Percentiles rank a stretch among this genome's conserved stretches.
phyloP scores from a whole-genome alignment of 1,139 yeast genomes.

The Pichia sp. region DNA sequence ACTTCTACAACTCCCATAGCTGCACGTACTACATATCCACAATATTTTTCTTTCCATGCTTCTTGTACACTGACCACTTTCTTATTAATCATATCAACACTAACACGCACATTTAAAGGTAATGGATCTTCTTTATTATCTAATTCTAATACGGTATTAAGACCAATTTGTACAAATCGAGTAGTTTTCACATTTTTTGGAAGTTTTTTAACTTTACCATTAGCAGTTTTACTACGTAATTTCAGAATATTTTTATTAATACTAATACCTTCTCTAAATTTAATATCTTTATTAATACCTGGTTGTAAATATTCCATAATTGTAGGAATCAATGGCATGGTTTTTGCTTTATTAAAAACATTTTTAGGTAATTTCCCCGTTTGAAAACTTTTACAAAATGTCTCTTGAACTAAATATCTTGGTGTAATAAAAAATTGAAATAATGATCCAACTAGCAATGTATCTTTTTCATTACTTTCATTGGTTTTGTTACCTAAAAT shows the following conservation, averaged over 20 bases:
- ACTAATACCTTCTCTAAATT: constrained; percentile 64
- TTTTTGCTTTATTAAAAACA: constrained; percentile 60
- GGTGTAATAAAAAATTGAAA: constrained; percentile 85
- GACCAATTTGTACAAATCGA: constrained; percentile 71
- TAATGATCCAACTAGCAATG: constrained; percentile 59
- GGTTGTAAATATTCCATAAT: constrained; percentile 39
- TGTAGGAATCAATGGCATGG: constrained; percentile 64
- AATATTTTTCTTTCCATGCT: constrained; percentile 63
- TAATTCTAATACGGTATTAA: constrained; percentile 49
- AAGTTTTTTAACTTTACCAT: constrained; percentile 38
- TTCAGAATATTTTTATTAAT: constrained; percentile 44
- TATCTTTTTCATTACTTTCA: constrained; percentile 23
- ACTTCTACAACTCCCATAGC: constrained; percentile 55
- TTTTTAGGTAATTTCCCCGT: constrained; percentile 24
- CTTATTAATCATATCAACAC: constrained; percentile 59
- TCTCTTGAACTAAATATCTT: constrained; percentile 52
- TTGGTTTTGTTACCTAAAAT: constrained; percentile 38
- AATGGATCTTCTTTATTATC: constrained; percentile 42
- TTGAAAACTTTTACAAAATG: constrained; percentile 48
- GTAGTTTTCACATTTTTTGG: constrained; percentile 50
- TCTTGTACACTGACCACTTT: constrained; percentile 64
- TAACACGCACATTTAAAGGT: constrained; percentile 75
- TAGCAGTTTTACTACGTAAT: constrained; percentile 33
- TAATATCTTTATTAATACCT: constrained; percentile 35
- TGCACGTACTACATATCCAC: constrained; percentile 70